phyloP scores from a whole-genome alignment of 805 yeast species.

The Helenozyma rhizophorensis region DNA sequence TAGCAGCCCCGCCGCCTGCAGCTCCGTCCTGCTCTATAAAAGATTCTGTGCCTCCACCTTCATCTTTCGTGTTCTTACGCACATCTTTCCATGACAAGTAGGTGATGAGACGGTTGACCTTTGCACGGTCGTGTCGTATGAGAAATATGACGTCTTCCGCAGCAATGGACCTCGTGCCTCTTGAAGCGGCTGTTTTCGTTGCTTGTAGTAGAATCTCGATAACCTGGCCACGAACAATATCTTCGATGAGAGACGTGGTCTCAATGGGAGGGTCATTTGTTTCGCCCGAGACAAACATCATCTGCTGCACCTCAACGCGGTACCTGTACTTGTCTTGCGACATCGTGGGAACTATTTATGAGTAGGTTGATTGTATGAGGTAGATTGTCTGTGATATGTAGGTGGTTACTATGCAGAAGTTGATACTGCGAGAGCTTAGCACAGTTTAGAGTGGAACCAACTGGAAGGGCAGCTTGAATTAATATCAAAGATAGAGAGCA shows the following conservation, averaged over 20 bases:
- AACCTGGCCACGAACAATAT: conserved; percentile 92
- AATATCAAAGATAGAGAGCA: no score
- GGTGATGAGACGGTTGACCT: conserved; percentile 85
- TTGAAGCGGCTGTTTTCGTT: conserved; percentile 64
- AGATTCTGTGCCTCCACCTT: conserved; percentile 46
- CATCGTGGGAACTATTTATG: no score
- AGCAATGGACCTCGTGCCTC: conserved; percentile 81
- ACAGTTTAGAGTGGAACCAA: no score
- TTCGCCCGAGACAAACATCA: conserved; percentile 99
- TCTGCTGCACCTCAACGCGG: conserved; percentile 87
- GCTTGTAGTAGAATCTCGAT: conserved; percentile 78
- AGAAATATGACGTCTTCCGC: conserved; percentile 93
- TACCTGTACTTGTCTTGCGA: conserved; percentile 56
- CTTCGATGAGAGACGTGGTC: conserved; percentile 90
- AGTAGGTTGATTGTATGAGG: no score
- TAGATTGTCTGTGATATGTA: no score
- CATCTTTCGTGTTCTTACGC: conserved; percentile 69
- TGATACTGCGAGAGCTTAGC: no score
- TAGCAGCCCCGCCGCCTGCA: conserved; percentile 33
- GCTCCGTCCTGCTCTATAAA: conserved; percentile 46
- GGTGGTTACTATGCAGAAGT: no score
- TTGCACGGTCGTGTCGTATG: conserved; percentile 90
- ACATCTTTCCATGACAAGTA: conserved; percentile 97
- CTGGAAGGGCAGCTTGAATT: no score
- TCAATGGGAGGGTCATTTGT: conserved; percentile 90